Evolutionary conservation across 106 monocot genomes (phyloP), one percentile per base, ranked within the genome.

Genomic region (Acorus calamus): DNA sequence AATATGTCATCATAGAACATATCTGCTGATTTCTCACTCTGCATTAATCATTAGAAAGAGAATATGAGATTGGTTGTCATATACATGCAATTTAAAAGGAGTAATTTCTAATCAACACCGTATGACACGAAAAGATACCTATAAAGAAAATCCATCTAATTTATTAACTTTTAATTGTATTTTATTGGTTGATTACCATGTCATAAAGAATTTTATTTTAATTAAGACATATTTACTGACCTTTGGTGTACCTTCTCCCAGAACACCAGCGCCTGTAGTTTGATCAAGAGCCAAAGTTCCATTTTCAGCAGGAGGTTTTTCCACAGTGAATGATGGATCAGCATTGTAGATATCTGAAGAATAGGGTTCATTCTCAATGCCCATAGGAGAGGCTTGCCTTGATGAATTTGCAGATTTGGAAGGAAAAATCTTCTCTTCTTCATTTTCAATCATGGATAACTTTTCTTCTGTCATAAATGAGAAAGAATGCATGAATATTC

Each of bases 1-100:
- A 96, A 96, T 41, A 91, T 90, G 71, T 96, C 94, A 68, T 96
- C 96, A 74, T 85, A 83, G 75, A 96, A 91, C 84, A 96, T 91
- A 70, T 96, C 96, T 28, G 66, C 59, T 55, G 96, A 88, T 77
- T 69, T 80, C 72, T 96, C 96, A 81, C 96, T 84, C 96, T 96
- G 81, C 44, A 63, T 8, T 45, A 9, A 13, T 28, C 28, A 28
- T 28, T 28, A 28, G 28, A 28, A 28, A 28, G 28, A 28, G 28
- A 28, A 28, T 28, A 28, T 28, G 28, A 28, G 1, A 28, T 28
- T 28, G 28, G 28, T 28, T 28, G 1, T 28, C 28, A 1, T 28
- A 28, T 28, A 28, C 28, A 28, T 28, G 28, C 28, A 28, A 28
- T 28, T 28, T 28, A 28, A 28, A 28, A 28, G 28, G 28, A 28